These are phyloP conservation scores for Silybum marianum DNA, from an alignment of 129 eudicot genomes.

Conservation along the genomic window DNA sequence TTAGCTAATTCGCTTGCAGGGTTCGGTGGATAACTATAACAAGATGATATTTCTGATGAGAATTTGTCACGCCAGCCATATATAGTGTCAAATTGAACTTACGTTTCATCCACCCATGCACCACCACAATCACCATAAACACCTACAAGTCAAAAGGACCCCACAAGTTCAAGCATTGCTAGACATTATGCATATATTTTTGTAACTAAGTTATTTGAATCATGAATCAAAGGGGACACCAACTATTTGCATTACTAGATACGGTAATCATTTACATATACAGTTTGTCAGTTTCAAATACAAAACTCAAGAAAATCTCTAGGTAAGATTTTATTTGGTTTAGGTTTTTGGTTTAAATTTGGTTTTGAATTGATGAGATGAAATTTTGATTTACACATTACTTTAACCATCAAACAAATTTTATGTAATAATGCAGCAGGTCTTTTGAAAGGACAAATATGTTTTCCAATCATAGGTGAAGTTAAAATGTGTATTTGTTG, in stretches of 20 bases:
- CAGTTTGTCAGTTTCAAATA: not conserved
- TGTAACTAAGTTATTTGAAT: not conserved
- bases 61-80: not conserved
- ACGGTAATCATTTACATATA: not conserved
- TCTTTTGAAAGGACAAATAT: too few relatives aligned
- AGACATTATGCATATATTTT: not conserved
- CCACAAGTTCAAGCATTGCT: not conserved
- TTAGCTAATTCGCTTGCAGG: slow-evolving; percentile 47
- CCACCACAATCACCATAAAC: slow-evolving; percentile 87
- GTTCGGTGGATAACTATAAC: slow-evolving; percentile 51
- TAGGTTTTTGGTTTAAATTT: too few relatives aligned
- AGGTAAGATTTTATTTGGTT: too few relatives aligned
- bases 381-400: not conserved
- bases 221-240: not conserved
- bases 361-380: too few relatives aligned
- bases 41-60: slow-evolving; percentile 1
- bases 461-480: too few relatives aligned
- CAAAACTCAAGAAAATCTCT: not conserved
- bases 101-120: slow-evolving; percentile 95
- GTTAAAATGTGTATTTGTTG: too few relatives aligned
- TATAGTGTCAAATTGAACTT: slow-evolving; percentile 23
- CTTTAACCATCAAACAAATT: not conserved
- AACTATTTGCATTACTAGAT: slow-evolving; percentile 10
- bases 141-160: slow-evolving; percentile 45
- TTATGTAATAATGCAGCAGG: too few relatives aligned